Evolutionary conservation across 441 rosid species (phyloP).

Genomic region (Iberis amara): DNA sequence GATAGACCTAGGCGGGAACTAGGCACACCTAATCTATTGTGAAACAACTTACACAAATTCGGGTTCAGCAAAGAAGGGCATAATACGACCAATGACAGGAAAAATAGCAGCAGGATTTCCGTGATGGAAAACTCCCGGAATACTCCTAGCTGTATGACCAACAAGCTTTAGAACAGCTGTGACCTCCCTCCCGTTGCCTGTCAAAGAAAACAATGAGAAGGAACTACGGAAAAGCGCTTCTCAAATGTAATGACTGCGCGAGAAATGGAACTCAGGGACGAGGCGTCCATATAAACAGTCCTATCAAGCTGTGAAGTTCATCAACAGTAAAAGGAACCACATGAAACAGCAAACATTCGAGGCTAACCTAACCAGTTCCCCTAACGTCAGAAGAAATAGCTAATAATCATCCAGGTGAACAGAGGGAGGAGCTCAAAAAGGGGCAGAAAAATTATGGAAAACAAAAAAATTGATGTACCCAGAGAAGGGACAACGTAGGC

Average conservation of each 20-base stretch:
- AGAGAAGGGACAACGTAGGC: slow-evolving; percentile 75
- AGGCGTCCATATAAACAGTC: background rate
- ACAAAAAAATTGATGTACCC: slow-evolving; percentile 34
- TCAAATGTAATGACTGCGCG: background rate
- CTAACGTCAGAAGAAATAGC: background rate
- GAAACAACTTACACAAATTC: slow-evolving; percentile 54
- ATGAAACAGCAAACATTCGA: background rate
- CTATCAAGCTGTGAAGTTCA: background rate
- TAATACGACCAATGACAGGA: slow-evolving; percentile 70
- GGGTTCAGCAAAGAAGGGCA: slow-evolving; percentile 87
- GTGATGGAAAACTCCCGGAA: slow-evolving; percentile 78
- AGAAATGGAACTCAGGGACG: background rate
- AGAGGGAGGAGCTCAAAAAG: background rate
- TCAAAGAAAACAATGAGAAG: slow-evolving; percentile 11
- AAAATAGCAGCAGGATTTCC: slow-evolving; percentile 68
- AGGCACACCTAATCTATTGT: background rate
- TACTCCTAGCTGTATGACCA: slow-evolving; percentile 63
- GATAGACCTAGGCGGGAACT: slow-evolving; percentile 1
- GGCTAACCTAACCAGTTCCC: slow-evolving; percentile 15
- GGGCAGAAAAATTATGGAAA: no score
- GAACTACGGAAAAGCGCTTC: background rate
- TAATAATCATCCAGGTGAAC: background rate
- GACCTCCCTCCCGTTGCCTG: slow-evolving; percentile 82
- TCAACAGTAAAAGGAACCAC: background rate
- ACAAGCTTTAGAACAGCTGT: slow-evolving; percentile 83